These are phyloP conservation scores for Eucalyptus pauciflora DNA, from an alignment of 345 rosid species.

Conservation along the genomic window DNA sequence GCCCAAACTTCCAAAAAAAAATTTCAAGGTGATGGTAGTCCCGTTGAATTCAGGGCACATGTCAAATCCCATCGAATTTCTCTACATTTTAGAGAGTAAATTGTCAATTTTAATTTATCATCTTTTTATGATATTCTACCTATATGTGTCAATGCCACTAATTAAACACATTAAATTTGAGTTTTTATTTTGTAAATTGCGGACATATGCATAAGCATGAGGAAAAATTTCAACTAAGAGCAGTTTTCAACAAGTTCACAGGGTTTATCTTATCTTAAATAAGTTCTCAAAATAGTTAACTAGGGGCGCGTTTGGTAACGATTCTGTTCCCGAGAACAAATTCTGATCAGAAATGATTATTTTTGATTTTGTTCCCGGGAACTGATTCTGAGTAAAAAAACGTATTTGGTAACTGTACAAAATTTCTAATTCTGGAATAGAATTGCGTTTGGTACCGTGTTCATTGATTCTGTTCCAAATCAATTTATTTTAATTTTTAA, in stretches of 20 bases:
- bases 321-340: too few relatives aligned
- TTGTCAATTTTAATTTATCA: neutral
- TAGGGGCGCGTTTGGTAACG: too few relatives aligned
- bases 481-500: too few relatives aligned
- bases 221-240: neutral
- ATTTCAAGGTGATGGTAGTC: neutral
- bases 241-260: fast-evolving
- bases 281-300: neutral
- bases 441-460: too few relatives aligned
- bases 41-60: neutral
- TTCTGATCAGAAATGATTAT: too few relatives aligned
- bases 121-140: neutral
- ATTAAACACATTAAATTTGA: neutral
- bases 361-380: too few relatives aligned
- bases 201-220: neutral
- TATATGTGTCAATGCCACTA: neutral
- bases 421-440: too few relatives aligned
- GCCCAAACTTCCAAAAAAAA: neutral
- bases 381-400: too few relatives aligned
- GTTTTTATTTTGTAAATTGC: neutral
- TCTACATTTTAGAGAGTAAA: neutral
- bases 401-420: too few relatives aligned
- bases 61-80: neutral
- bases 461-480: too few relatives aligned
- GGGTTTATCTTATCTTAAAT: neutral